Percentiles rank a stretch among this genome's conserved stretches.
phyloP scores from a whole-genome alignment of 2,329 filamentous ascomycete genomes.

The Pleomassaria siparia region DNA sequence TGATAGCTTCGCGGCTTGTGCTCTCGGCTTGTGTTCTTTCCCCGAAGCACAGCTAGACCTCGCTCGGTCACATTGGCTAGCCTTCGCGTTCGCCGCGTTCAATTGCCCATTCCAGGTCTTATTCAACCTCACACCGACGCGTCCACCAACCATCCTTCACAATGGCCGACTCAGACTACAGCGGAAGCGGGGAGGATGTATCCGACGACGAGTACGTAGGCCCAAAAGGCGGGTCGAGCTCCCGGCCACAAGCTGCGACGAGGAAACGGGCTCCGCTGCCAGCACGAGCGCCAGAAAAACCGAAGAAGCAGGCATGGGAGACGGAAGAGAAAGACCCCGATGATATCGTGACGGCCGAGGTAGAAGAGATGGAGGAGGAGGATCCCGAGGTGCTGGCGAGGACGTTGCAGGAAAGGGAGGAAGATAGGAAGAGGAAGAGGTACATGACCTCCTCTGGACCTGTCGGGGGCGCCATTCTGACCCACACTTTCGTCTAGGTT shows the following conservation, averaged over 20 bases:
- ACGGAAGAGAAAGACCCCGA: constrained; percentile 40
- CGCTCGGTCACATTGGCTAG: background rate
- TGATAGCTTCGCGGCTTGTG: background rate
- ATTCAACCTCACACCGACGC: background rate
- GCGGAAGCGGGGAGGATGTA: constrained; percentile 62
- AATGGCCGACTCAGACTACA: constrained; percentile 75
- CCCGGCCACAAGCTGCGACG: constrained; percentile 26
- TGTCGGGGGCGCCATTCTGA: too few relatives aligned
- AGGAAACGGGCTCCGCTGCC: constrained; percentile 21
- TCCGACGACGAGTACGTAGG: constrained; percentile 65
- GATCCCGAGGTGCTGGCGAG: constrained; percentile 72
- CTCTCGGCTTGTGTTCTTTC: too few relatives aligned
- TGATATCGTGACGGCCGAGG: constrained; percentile 50
- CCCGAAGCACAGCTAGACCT: too few relatives aligned
- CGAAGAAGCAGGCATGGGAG: constrained; percentile 54
- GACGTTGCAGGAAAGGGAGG: constrained; percentile 70
- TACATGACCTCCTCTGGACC: too few relatives aligned
- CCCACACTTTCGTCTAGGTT: constrained; percentile 56
- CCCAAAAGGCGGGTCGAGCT: constrained; percentile 35
- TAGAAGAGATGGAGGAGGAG: constrained; percentile 74
- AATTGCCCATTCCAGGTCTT: background rate
- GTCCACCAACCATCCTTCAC: constrained; percentile 11
- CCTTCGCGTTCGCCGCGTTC: background rate
- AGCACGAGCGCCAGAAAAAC: constrained; percentile 14
- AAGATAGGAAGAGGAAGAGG: constrained; percentile 79